Conservation (phyloP, 345 rosid genomes). For the Brassica cretica region DNA sequence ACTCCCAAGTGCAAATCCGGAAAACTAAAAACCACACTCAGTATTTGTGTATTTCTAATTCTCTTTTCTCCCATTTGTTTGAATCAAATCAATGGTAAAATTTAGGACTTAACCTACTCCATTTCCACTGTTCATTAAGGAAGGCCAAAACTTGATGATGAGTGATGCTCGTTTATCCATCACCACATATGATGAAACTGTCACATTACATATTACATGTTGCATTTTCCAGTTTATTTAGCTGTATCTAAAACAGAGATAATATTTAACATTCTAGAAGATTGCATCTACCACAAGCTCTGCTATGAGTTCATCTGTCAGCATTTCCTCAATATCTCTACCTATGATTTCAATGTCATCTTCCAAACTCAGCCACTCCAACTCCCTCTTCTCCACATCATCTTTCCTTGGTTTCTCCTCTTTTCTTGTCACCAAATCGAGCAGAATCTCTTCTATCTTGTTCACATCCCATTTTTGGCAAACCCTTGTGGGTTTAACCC, state of each 20-base stretch:
- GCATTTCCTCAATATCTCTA: conserved; percentile 62
- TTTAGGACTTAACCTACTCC: background rate
- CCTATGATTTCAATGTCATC: conserved; percentile 65
- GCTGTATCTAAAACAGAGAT: conserved; percentile 8
- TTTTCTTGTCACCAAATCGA: conserved; percentile 43
- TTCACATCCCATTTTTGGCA: conserved; percentile 44
- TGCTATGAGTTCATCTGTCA: conserved; percentile 64
- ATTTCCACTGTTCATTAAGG: conserved; percentile 1
- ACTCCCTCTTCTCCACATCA: conserved; percentile 45
- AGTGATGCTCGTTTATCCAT: conserved; percentile 16
- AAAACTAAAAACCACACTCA: background rate
- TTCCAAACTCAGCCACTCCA: conserved; percentile 58
- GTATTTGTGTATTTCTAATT: background rate
- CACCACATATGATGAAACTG: conserved; percentile 32
- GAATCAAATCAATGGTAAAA: background rate
- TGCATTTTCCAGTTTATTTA: background rate
- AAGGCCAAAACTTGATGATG: conserved; percentile 15
- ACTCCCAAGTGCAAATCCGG: conserved; percentile 29
- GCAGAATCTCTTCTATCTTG: conserved; percentile 48
- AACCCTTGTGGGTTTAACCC: conserved; percentile 48
- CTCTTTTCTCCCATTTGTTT: background rate
- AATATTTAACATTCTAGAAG: conserved; percentile 30
- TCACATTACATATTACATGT: conserved; percentile 35
- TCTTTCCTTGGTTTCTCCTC: conserved; percentile 42
- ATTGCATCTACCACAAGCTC: conserved; percentile 48